Evolutionary conservation across 192 early-diverging fungal genomes (phyloP).

Genomic region (Coemansia aciculifera): DNA sequence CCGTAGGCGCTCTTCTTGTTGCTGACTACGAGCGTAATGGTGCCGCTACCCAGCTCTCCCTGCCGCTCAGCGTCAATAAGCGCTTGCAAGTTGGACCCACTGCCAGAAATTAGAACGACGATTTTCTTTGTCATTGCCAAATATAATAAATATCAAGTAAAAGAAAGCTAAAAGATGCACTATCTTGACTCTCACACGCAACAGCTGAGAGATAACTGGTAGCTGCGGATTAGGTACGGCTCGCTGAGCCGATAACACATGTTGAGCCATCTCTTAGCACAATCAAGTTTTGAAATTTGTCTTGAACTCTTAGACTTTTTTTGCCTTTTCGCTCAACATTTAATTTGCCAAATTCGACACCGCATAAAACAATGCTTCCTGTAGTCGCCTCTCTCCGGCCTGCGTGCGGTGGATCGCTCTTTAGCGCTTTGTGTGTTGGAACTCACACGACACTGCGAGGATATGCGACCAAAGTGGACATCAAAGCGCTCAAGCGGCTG

Average conservation of each 20-base stretch:
- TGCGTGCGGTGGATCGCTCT: background rate
- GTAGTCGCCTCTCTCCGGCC: background rate
- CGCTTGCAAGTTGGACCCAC: conserved; percentile 95
- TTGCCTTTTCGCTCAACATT: background rate
- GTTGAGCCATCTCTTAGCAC: background rate
- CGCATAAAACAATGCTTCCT: background rate
- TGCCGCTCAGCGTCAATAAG: conserved; percentile 77
- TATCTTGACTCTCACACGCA: background rate
- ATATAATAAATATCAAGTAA: background rate
- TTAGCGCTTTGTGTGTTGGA: background rate
- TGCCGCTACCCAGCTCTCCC: conserved; percentile 55
- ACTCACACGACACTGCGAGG: conserved; percentile 3
- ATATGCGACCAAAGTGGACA: conserved; percentile 54
- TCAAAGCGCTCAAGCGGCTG: conserved; percentile 67
- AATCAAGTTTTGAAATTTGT: background rate
- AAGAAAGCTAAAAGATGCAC: background rate
- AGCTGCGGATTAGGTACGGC: conserved; percentile 8
- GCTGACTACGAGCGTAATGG: conserved; percentile 87
- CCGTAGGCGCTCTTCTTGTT: conserved; percentile 86
- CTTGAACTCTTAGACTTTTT: background rate
- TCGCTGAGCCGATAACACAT: background rate
- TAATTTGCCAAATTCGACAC: background rate
- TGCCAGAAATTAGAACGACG: conserved; percentile 93
- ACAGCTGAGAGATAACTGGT: background rate
- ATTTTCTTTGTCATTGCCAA: conserved; percentile 51